phyloP scores from a whole-genome alignment of 2,329 filamentous ascomycete species.

The Talaromyces funiculosus region DNA sequence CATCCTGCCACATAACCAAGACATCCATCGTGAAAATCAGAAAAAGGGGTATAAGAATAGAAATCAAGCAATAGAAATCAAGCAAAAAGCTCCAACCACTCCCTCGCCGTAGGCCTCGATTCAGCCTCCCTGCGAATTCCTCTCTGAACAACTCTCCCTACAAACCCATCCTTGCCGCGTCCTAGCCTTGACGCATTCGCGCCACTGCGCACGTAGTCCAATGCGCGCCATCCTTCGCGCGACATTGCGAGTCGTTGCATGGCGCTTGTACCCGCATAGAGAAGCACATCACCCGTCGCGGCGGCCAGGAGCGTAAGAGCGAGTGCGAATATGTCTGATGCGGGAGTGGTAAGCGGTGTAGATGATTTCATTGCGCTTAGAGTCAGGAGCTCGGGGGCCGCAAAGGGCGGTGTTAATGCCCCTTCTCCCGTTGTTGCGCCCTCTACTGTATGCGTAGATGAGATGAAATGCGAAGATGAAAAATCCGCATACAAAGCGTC shows the following conservation, averaged over 20 bases:
- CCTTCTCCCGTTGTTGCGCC: slow-evolving; percentile 22
- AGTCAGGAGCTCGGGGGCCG: slow-evolving; percentile 41
- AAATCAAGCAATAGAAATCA: neutral
- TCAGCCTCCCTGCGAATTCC: slow-evolving; percentile 36
- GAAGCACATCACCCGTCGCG: slow-evolving; percentile 40
- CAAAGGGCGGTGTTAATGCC: slow-evolving; percentile 41
- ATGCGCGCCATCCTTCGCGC: slow-evolving; percentile 38
- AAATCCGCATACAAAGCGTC: slow-evolving; percentile 43
- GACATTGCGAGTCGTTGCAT: slow-evolving; percentile 41
- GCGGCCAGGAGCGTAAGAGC: slow-evolving; percentile 42
- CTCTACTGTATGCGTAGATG: neutral
- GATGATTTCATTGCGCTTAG: slow-evolving; percentile 32
- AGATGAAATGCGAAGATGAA: slow-evolving; percentile 33
- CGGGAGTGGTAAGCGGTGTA: slow-evolving; percentile 29
- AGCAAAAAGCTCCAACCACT: slow-evolving; percentile 22
- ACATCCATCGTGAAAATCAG: neutral
- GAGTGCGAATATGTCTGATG: slow-evolving; percentile 43
- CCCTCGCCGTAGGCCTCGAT: slow-evolving; percentile 25
- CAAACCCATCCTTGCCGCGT: slow-evolving; percentile 29
- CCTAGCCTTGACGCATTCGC: slow-evolving; percentile 35
- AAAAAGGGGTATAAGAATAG: slow-evolving; percentile 1
- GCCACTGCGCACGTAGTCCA: slow-evolving; percentile 37
- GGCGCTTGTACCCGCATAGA: slow-evolving; percentile 36
- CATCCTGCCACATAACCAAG: neutral
- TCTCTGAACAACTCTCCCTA: slow-evolving; percentile 34